These are phyloP conservation scores for Sistotremastrum niveocremeum DNA, from an alignment of 768 basidiomycete genomes.

Conservation along the genomic window DNA sequence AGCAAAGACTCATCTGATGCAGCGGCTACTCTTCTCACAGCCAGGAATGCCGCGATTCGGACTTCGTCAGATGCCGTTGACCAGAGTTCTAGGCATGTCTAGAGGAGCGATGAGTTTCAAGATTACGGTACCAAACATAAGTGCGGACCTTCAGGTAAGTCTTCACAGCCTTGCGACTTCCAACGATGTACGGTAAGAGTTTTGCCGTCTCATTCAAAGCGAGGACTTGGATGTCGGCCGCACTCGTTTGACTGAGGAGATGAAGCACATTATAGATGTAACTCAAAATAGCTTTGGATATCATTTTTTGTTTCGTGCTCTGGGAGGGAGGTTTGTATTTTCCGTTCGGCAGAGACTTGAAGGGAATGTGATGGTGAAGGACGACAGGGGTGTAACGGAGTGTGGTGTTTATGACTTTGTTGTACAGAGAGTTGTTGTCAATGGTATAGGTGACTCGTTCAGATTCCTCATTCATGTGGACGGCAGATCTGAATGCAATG, in stretches of 20 bases:
- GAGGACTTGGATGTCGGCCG: conserved; percentile 48
- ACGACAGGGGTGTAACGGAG: conserved; percentile 86
- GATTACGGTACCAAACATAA: neutral
- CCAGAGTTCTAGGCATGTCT: conserved; percentile 83
- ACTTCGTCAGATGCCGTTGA: conserved; percentile 66
- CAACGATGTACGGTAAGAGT: conserved; percentile 76
- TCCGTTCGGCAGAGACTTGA: conserved; percentile 68
- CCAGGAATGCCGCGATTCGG: conserved; percentile 76
- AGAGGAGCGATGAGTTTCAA: conserved; percentile 2
- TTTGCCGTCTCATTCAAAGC: conserved; percentile 79
- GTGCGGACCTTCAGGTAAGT: conserved; percentile 65
- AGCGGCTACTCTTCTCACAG: conserved; percentile 66
- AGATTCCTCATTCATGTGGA: conserved; percentile 77
- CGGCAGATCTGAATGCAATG: conserved; percentile 85
- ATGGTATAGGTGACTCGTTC: conserved; percentile 76
- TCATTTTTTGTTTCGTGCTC: conserved; percentile 64
- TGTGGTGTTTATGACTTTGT: conserved; percentile 78
- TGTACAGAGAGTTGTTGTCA: conserved; percentile 79
- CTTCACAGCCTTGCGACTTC: conserved; percentile 74
- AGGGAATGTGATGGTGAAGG: conserved; percentile 76
- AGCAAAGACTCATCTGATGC: conserved; percentile 67
- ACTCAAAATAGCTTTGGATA: conserved; percentile 79
- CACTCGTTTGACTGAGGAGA: conserved; percentile 61
- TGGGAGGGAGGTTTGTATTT: conserved; percentile 82
- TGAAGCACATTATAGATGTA: conserved; percentile 82